A percentile compares a stretch with the other conserved stretches of the same genome.
phyloP scores from a whole-genome alignment of 106 monocot species.

The Dactylorhiza incarnata region DNA sequence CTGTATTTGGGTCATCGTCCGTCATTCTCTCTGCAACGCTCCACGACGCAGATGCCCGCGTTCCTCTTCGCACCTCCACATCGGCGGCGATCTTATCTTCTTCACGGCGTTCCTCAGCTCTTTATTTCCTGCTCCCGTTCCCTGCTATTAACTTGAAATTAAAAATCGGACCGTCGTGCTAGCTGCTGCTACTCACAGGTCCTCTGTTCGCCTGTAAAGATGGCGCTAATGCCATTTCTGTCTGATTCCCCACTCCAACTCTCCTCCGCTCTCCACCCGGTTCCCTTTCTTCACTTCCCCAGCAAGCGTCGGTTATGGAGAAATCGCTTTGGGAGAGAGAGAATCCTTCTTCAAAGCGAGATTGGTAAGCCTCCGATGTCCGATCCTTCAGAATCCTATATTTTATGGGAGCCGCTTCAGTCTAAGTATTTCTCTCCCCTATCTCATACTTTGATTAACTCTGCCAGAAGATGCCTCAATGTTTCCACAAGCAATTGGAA shows the following conservation, averaged over 20 bases:
- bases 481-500: constrained; percentile 6
- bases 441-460: background rate
- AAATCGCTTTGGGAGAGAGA: constrained; percentile 6
- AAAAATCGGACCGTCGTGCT: no score
- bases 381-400: no score
- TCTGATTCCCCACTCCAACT: background rate
- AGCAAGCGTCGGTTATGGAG: background rate
- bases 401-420: background rate
- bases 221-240: background rate
- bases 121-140: no score
- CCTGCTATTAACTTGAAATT: no score
- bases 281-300: background rate
- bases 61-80: no score
- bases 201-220: background rate
- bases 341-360: constrained; percentile 17
- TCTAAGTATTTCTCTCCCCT: background rate
- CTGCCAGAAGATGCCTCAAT: background rate
- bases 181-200: no score
- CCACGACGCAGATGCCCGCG: no score
- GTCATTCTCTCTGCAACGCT: no score
- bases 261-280: background rate
- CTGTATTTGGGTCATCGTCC: no score
- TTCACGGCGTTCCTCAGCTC: no score
- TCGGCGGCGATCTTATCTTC: no score
- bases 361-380: background rate